phyloP scores from a whole-genome alignment of 2,329 filamentous ascomycete genomes.

The Penicillium sp. region DNA sequence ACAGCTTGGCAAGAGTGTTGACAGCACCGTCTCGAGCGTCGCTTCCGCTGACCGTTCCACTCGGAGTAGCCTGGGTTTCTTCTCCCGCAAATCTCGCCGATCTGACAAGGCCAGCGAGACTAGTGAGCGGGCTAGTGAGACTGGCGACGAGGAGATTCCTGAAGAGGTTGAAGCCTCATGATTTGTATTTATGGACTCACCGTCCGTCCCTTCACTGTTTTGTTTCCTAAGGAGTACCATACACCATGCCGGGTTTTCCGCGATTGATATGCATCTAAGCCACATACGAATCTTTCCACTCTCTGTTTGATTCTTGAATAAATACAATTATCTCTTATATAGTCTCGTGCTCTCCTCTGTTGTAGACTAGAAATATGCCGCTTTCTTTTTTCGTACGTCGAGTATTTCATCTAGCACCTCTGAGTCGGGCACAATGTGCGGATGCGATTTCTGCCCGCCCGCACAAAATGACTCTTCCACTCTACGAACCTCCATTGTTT shows the following conservation, averaged over 20 bases:
- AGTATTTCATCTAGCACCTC: not conserved
- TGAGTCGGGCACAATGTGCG: slow-evolving; percentile 6
- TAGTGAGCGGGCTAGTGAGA: slow-evolving; percentile 47
- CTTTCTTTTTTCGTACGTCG: not conserved
- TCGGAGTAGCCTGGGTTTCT: slow-evolving; percentile 49
- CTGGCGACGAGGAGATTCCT: slow-evolving; percentile 44
- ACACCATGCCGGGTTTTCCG: slow-evolving; percentile 9
- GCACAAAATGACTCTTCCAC: slow-evolving; percentile 21
- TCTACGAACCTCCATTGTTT: slow-evolving; percentile 6
- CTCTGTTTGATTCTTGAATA: not conserved
- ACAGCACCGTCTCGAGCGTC: slow-evolving; percentile 44
- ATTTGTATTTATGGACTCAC: slow-evolving; percentile 5
- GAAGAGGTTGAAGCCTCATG: slow-evolving; percentile 31
- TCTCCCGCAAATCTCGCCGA: slow-evolving; percentile 50
- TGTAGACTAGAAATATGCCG: not conserved
- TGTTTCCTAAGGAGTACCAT: slow-evolving; percentile 12
- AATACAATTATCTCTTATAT: not conserved
- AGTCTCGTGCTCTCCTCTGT: not conserved
- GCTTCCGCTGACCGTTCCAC: slow-evolving; percentile 47
- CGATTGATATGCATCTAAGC: slow-evolving; percentile 13
- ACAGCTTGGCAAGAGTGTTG: slow-evolving; percentile 46
- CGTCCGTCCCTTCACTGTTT: slow-evolving; percentile 13
- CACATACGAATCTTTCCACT: slow-evolving; percentile 1
- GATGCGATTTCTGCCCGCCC: slow-evolving; percentile 16
- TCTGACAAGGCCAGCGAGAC: slow-evolving; percentile 47